Base-by-base conservation (phyloP, 192 early-diverging fungal species). In the Linnemannia hyalina region DNA sequence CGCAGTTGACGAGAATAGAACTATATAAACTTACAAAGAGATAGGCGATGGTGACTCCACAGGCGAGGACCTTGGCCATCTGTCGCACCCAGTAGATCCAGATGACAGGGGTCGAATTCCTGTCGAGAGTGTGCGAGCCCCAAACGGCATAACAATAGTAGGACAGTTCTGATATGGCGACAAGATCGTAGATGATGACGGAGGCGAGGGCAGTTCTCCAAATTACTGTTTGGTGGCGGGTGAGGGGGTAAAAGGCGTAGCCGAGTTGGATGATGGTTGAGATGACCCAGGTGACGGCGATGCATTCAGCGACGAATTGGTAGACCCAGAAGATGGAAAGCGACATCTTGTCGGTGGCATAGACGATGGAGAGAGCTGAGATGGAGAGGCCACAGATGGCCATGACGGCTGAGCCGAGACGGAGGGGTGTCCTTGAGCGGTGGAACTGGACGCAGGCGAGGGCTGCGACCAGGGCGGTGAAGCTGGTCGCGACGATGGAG, bases 41-140 rank as follows among this genome's bases (percentile, higher is more conserved):
- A 70, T 86, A 86, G 32, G 79, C 76, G 38, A 86, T 80, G 60
- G 84, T 86, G 16, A 86, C 76, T 8, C 68, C 63, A 70, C 70
- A 86, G n/a, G 84, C 76, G 6, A 81, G 71, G 16, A 81, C 72
- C 32, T 86, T 86, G 72, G 75, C 65, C 46, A 86, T 23, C 46
- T 86, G 84, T 36, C 84, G 44, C 15, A 81, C 70, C 84, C 84
- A 86, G 75, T 86, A 86, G 65, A 86, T 77, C 80, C 80, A 77
- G 40, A 78, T 44, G 11, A 78, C 74, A 5, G 84, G 84, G 1
- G 71, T 54, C 6, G 68, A 47, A 23, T 77, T 69, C 4, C n/a
- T 44, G 10, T 35, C 4, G 41, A 70, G 72, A 2, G 46, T 6
- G 4, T 32, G 68, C 8, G 65, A 76, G 9, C 80, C 84, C 78